These are phyloP conservation scores for Hebeloma cylindrosporum DNA, from an alignment of 768 basidiomycete species.

Conservation along the genomic window DNA sequence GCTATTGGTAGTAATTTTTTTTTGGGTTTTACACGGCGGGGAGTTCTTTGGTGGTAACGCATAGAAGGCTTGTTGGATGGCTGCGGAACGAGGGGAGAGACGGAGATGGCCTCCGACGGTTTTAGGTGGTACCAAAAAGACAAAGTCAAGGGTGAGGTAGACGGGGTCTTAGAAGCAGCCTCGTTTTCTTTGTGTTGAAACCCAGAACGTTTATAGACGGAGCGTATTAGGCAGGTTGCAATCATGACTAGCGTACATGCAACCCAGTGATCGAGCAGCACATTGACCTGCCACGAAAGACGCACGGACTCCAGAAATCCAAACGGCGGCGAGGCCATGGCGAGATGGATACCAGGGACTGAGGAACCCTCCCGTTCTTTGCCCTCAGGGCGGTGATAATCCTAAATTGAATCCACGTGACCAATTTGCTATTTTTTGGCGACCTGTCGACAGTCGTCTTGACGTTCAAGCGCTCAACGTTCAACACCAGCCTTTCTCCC, in stretches of 20 bases:
- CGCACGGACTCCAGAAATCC: no score
- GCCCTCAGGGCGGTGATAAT: background rate
- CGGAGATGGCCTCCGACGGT: background rate
- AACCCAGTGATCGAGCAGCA: slow-evolving; percentile 9
- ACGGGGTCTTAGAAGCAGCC: slow-evolving; percentile 3
- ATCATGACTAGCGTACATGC: slow-evolving; percentile 19
- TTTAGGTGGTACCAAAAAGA: background rate
- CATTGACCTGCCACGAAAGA: background rate
- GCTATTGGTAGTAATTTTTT: slow-evolving; percentile 9
- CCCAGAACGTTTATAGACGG: slow-evolving; percentile 24
- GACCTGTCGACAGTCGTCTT: no score
- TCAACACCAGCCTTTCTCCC: slow-evolving; percentile 2
- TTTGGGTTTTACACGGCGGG: slow-evolving; percentile 11
- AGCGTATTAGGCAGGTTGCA: slow-evolving; percentile 31
- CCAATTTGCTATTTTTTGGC: slow-evolving; percentile 4
- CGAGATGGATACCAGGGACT: no score
- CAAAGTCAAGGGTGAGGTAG: slow-evolving; percentile 2
- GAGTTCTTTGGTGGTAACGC: slow-evolving; percentile 18
- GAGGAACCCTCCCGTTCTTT: no score
- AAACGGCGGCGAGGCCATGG: no score
- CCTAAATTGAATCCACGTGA: slow-evolving; percentile 8
- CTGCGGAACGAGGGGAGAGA: slow-evolving; percentile 1
- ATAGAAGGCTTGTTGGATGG: slow-evolving; percentile 15
- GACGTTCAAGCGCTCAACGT: background rate
- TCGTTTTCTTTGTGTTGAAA: slow-evolving; percentile 10